Percentiles rank a stretch among this genome's conserved stretches.
Conservation (phyloP, 306 rosid genomes). For the Fagus sylvatica region DNA sequence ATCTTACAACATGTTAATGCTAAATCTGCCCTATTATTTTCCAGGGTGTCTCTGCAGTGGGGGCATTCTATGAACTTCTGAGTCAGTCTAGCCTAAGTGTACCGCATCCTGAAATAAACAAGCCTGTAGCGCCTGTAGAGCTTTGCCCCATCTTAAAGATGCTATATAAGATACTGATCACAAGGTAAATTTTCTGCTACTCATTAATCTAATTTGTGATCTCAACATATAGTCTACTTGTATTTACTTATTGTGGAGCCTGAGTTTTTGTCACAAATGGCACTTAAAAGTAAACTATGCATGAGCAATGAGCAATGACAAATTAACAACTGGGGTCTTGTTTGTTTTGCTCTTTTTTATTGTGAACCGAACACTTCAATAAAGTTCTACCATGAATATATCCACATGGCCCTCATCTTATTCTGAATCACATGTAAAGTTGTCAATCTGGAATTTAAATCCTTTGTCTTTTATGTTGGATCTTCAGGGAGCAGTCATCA, state of each 20-base stretch:
- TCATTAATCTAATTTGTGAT: neutral
- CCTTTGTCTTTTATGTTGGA: slow-evolving; percentile 11
- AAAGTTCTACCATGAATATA: neutral
- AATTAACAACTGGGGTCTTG: neutral
- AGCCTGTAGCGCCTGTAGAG: slow-evolving; percentile 88
- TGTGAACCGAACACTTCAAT: neutral
- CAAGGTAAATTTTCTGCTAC: slow-evolving; percentile 47
- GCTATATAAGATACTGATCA: slow-evolving; percentile 73
- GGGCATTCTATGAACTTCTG: slow-evolving; percentile 76
- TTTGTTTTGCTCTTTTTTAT: neutral
- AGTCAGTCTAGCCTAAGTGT: slow-evolving; percentile 89
- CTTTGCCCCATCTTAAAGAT: slow-evolving; percentile 94
- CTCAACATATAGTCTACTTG: neutral
- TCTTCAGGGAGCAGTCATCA: slow-evolving; percentile 71
- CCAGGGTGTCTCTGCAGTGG: slow-evolving; percentile 90
- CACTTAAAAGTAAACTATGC: neutral
- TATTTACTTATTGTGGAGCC: neutral
- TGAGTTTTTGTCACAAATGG: neutral
- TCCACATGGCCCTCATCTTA: neutral
- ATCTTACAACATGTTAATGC: neutral
- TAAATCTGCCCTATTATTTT: slow-evolving; percentile 13
- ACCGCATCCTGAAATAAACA: slow-evolving; percentile 83
- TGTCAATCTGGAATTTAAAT: neutral
- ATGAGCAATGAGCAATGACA: neutral
- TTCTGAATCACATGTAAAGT: too few species aligned